Evolutionary conservation across 164 flowering plant species (phyloP).

Genomic region (Vitis labrusca): DNA sequence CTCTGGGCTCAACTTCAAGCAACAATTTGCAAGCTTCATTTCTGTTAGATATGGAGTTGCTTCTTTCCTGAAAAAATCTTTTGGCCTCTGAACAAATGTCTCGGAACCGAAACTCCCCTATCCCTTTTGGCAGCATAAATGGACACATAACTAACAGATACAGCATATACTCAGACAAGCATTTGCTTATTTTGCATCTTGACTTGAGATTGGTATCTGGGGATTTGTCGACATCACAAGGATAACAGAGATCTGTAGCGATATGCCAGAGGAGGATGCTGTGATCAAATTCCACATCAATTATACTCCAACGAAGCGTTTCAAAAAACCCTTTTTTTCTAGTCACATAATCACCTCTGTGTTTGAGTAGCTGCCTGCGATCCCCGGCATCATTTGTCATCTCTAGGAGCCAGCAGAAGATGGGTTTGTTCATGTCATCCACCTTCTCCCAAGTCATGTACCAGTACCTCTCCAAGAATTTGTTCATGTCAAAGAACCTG

Average conservation of each 20-base stretch:
- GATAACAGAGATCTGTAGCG: slow-evolving; percentile 6
- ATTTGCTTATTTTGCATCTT: background rate
- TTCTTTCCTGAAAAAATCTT: too few species aligned
- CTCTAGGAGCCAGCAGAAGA: background rate
- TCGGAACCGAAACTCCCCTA: background rate
- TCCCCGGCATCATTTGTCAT: background rate
- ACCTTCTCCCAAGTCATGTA: background rate
- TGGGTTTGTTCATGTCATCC: background rate
- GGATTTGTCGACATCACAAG: background rate
- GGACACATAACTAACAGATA: slow-evolving; percentile 7
- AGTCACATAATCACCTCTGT: background rate
- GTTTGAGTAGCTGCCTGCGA: background rate
- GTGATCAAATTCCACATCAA: slow-evolving; percentile 1
- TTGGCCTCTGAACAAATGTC: background rate
- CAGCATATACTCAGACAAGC: slow-evolving; percentile 8
- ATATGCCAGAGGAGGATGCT: slow-evolving; percentile 12
- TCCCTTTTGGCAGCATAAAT: slow-evolving; percentile 11
- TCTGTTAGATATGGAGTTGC: too few species aligned
- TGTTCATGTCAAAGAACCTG: background rate
- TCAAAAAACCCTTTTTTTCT: too few species aligned
- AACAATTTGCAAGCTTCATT: too few species aligned
- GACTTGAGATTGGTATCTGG: background rate
- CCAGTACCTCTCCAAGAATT: background rate
- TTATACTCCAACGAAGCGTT: background rate
- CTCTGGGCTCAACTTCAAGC: too few species aligned